Conservation (phyloP, 176 grass and related monocot genomes). For the Tuctoria greenei region DNA sequence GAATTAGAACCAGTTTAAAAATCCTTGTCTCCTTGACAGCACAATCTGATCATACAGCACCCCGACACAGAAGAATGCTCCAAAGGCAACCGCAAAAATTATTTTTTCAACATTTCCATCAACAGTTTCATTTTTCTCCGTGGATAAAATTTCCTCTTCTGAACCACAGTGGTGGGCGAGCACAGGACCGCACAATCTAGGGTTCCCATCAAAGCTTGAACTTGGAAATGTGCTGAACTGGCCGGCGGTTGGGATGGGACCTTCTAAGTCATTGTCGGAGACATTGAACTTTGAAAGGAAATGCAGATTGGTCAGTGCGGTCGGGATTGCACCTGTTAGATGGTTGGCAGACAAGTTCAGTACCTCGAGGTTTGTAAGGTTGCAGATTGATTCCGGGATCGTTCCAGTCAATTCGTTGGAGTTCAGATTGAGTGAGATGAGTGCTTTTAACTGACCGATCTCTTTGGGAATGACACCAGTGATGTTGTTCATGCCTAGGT, state of each 20-base stretch:
- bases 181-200: conserved; percentile 38
- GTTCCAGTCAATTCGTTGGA: conserved; percentile 27
- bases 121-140: background rate
- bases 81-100: conserved; percentile 24
- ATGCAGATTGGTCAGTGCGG: background rate
- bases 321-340: conserved; percentile 28
- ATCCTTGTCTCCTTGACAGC: conserved; percentile 14
- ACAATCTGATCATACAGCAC: conserved; percentile 43
- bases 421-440: conserved; percentile 19
- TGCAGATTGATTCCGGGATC: conserved; percentile 21
- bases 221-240: conserved; percentile 42
- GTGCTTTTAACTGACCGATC: conserved; percentile 31
- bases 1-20: conserved; percentile 20
- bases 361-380: conserved; percentile 24
- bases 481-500: conserved; percentile 27
- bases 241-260: conserved; percentile 16
- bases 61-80: conserved; percentile 33
- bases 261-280: conserved; percentile 36
- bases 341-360: conserved; percentile 36
- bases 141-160: background rate
- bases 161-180: conserved; percentile 1
- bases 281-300: conserved; percentile 45
- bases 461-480: conserved; percentile 24
- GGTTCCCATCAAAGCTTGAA: conserved; percentile 45
- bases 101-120: background rate